Evolutionary conservation across 805 yeast genomes (phyloP).

Genomic region (Kodamaea jinghongensis): DNA sequence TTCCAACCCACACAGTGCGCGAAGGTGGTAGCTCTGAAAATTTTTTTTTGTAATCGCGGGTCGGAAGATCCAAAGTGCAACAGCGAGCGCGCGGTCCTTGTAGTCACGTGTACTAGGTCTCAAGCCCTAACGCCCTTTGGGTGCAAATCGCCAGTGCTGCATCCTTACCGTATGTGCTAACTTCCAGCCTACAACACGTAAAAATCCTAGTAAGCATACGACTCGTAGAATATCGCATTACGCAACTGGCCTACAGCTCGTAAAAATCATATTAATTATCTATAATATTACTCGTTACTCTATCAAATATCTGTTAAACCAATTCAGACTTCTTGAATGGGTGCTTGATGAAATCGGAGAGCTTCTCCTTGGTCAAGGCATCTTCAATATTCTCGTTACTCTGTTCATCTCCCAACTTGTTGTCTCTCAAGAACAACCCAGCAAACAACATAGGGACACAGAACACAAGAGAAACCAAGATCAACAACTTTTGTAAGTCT

Average conservation of each 20-base stretch:
- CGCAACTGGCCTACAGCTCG: too few species aligned
- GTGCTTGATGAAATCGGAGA: not conserved
- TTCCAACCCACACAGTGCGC: not conserved
- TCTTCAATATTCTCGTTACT: constrained; percentile 11
- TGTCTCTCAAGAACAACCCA: constrained; percentile 11
- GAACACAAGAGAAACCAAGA: constrained; percentile 8
- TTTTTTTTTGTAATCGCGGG: not conserved
- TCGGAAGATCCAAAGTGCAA: not conserved
- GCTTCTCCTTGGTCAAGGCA: not conserved
- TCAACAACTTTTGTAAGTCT: constrained; percentile 11
- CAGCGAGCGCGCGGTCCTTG: too few species aligned
- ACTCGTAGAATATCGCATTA: too few species aligned
- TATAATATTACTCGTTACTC: too few species aligned
- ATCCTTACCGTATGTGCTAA: too few species aligned
- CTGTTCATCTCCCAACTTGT: constrained; percentile 10
- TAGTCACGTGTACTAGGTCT: too few species aligned
- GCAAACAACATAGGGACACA: constrained; percentile 14
- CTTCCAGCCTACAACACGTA: too few species aligned
- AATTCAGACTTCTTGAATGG: constrained; percentile 1
- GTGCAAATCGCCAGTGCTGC: too few species aligned
- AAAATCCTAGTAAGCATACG: too few species aligned
- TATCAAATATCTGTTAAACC: too few species aligned
- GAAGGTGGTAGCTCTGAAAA: not conserved
- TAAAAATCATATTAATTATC: too few species aligned
- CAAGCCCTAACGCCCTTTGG: too few species aligned